A percentile compares a stretch with the other conserved stretches of the same genome.
Conservation (phyloP, 2,329 filamentous ascomycete species). For the Cephalotrichum gorgonifer region DNA sequence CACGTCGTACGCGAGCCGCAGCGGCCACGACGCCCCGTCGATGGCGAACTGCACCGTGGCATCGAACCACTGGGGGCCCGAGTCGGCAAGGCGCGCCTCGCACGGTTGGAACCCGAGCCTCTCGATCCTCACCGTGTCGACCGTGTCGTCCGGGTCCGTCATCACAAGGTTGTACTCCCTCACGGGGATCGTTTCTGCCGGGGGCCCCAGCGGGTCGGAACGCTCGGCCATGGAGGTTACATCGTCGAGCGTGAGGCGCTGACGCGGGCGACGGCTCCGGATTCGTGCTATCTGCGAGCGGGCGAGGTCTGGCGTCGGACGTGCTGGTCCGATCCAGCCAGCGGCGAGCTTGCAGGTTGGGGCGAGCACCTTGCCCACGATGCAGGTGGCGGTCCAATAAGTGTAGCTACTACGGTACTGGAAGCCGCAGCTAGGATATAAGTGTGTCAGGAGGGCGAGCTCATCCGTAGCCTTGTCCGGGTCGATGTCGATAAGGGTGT, state of each 20-base stretch:
- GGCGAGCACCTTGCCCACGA: constrained; percentile 66
- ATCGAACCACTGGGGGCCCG: constrained; percentile 41
- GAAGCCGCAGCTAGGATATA: constrained; percentile 60
- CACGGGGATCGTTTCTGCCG: constrained; percentile 51
- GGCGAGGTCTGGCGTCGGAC: constrained; percentile 55
- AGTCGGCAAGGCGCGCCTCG: constrained; percentile 5
- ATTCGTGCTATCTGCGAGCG: constrained; percentile 62
- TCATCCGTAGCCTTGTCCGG: constrained; percentile 55
- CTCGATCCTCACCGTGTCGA: constrained; percentile 61
- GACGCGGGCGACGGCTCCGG: constrained; percentile 46
- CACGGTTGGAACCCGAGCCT: constrained; percentile 47
- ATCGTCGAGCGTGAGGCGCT: constrained; percentile 46
- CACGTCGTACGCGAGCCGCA: constrained; percentile 53
- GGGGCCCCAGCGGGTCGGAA: constrained; percentile 58
- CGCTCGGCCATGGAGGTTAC: constrained; percentile 56
- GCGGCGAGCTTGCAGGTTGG: constrained; percentile 61
- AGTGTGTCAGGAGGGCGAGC: constrained; percentile 56
- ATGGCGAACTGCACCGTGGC: constrained; percentile 55
- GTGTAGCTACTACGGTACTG: constrained; percentile 66
- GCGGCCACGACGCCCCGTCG: constrained; percentile 51
- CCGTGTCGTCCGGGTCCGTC: constrained; percentile 44
- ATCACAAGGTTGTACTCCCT: constrained; percentile 55
- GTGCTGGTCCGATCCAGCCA: constrained; percentile 66
- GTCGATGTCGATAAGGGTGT: constrained; percentile 65
- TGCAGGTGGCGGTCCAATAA: constrained; percentile 63